Percentiles rank a stretch among this genome's conserved stretches.
These are phyloP conservation scores for Clonostachys rosea DNA, from an alignment of 2,329 filamentous ascomycete genomes.

Conservation along the genomic window DNA sequence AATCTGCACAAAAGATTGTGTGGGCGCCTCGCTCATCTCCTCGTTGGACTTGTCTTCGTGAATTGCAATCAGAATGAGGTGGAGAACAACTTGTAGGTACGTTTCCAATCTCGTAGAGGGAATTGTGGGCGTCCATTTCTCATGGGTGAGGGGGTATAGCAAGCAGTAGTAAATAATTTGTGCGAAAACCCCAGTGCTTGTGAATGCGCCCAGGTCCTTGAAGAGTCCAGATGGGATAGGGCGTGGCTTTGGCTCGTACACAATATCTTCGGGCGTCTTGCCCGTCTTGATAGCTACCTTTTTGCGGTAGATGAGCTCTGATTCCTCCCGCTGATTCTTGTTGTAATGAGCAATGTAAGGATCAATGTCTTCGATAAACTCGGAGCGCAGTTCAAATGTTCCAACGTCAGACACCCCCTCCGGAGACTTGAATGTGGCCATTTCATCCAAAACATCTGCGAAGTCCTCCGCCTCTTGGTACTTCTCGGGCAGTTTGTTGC, in stretches of 20 bases:
- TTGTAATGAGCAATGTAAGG: slow-evolving; percentile 95
- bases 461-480: slow-evolving; percentile 88
- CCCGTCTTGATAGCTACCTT: slow-evolving; percentile 85
- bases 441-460: slow-evolving; percentile 75
- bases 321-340: slow-evolving; percentile 95
- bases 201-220: slow-evolving; percentile 71
- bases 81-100: slow-evolving; percentile 86
- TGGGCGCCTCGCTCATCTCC: slow-evolving; percentile 38
- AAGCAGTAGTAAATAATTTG: slow-evolving; percentile 88
- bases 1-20: slow-evolving; percentile 66
- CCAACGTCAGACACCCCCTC: slow-evolving; percentile 91
- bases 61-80: slow-evolving; percentile 81
- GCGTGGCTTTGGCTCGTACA: slow-evolving; percentile 83
- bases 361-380: slow-evolving; percentile 84
- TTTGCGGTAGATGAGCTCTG: slow-evolving; percentile 82
- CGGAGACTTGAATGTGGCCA: slow-evolving; percentile 84
- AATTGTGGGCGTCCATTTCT: slow-evolving; percentile 66
- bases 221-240: slow-evolving; percentile 76
- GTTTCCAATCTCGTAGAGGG: slow-evolving; percentile 82
- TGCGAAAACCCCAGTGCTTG: slow-evolving; percentile 77
- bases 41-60: slow-evolving; percentile 70
- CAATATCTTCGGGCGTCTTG: slow-evolving; percentile 74
- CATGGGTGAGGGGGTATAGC: slow-evolving; percentile 70
- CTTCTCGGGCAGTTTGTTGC: slow-evolving; percentile 79
- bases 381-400: slow-evolving; percentile 85